A percentile compares a stretch with the other conserved stretches of the same genome.
These are phyloP conservation scores for Trifolium dubium DNA, from an alignment of 306 rosid species.

Conservation along the genomic window DNA sequence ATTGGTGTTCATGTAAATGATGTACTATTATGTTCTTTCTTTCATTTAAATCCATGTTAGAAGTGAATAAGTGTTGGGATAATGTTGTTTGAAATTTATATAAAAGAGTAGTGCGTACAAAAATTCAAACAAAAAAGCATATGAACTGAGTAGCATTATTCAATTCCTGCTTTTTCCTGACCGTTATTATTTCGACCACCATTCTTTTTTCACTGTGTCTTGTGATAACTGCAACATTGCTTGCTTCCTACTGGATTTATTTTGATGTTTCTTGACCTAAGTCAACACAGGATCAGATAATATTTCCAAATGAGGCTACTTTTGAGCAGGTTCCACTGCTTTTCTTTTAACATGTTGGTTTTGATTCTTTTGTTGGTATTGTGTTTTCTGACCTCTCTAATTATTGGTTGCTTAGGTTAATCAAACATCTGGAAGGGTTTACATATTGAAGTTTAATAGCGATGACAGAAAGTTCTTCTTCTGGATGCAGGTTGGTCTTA, in stretches of 20 bases:
- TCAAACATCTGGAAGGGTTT: conserved; percentile 92
- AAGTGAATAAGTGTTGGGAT: background rate
- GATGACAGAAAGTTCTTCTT: conserved; percentile 88
- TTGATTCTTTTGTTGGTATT: conserved; percentile 18
- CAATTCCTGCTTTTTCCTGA: background rate
- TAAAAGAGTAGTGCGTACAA: background rate
- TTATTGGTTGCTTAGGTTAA: conserved; percentile 65
- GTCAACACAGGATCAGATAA: conserved; percentile 80
- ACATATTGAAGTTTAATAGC: conserved; percentile 75
- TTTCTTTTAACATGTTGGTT: conserved; percentile 34
- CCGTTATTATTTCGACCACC: conserved; percentile 11
- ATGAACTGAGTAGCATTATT: background rate
- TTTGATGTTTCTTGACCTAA: conserved; percentile 60
- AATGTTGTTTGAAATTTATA: conserved; percentile 7
- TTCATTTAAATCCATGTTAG: conserved; percentile 6
- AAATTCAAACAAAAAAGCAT: background rate
- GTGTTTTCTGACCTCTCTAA: conserved; percentile 24
- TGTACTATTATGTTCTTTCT: conserved; percentile 20
- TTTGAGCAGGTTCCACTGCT: conserved; percentile 75
- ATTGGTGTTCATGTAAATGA: conserved; percentile 9
- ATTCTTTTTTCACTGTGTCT: background rate
- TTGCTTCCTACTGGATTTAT: conserved; percentile 30
- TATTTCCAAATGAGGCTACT: conserved; percentile 90
- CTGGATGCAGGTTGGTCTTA: conserved; percentile 87
- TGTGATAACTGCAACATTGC: conserved; percentile 2